Base-by-base conservation (phyloP, 2,329 filamentous ascomycete species). In the Pseudogymnoascus sp. region DNA sequence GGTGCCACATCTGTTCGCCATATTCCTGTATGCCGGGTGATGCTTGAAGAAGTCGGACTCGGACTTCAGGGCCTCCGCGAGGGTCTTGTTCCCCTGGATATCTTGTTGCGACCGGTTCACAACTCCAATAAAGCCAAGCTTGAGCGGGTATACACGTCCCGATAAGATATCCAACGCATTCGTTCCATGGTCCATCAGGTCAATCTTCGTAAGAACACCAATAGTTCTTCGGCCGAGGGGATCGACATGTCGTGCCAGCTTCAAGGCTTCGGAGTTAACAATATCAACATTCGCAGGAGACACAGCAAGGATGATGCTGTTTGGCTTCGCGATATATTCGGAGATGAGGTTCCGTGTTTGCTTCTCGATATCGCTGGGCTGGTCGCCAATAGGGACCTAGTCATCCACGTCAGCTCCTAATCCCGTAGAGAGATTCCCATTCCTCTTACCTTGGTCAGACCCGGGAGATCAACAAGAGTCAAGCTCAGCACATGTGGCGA, bases 51-150 rank as follows among this genome's bases (percentile, higher is more conserved):
- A 99, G 64, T 97, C 95, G 36, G 87, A 79, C 78, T 99, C 95
- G 15, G 91, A 87, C 71, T 91, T 87, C 66, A 99, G 82, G 21
- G 95, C 95, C 71, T 97, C 93, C 6, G 91, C 83, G 77, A 99
- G 88, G n/a, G 92, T 88, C 78, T 97, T 97, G 77, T 92, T 93
- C 65, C 89, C 90, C 74, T 96, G 92, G 47, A 99, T 99, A 76
- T 99, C 95, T 76, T 97, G 93, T 76, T 99, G 95, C 35, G 95
- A 97, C 67, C 95, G 87, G 77, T 99, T 99, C 71, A 99, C 93
- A 15, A 97, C 93, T 66, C 95, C 95, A 70, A 99, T 97, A 75
- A 97, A 99, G 28, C 95, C 95, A 67, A 99, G 84, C 78, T 97
- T 99, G 70, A 99, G 76, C 8, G 95, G 95, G 76, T 99, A 99